A percentile compares a stretch with the other conserved stretches of the same genome.
These are phyloP conservation scores for Pisolithus albus DNA, from an alignment of 768 basidiomycete genomes.

Conservation along the genomic window DNA sequence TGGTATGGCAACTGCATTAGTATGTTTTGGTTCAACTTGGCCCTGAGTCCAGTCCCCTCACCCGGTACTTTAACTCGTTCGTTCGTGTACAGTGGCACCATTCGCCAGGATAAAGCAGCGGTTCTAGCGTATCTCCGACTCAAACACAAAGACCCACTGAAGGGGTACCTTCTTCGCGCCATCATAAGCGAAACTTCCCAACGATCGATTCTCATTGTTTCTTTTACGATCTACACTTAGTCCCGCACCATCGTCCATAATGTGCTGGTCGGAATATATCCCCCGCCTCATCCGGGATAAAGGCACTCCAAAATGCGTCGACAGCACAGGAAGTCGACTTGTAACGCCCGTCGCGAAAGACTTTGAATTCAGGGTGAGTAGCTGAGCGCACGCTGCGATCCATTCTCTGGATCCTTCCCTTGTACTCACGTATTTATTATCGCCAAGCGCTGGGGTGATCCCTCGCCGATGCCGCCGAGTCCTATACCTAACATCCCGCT, in stretches of 20 bases:
- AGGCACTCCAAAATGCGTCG: conserved; percentile 73
- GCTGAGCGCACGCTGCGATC: conserved; percentile 2
- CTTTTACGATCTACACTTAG: conserved; percentile 14
- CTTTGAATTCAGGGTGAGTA: conserved; percentile 47
- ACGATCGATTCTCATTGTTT: background rate
- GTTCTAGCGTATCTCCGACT: conserved; percentile 72
- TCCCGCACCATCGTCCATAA: conserved; percentile 67
- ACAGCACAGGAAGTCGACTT: conserved; percentile 79
- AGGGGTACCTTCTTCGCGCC: conserved; percentile 68
- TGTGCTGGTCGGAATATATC: conserved; percentile 71
- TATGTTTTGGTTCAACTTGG: conserved; percentile 25
- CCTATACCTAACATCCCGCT: conserved; percentile 29
- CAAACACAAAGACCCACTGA: conserved; percentile 71
- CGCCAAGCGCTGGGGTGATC: conserved; percentile 60
- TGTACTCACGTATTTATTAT: background rate
- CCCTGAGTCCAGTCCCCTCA: background rate
- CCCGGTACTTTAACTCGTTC: background rate
- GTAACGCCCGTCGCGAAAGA: conserved; percentile 53
- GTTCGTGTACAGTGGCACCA: conserved; percentile 51
- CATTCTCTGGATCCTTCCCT: background rate
- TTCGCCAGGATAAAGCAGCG: conserved; percentile 72
- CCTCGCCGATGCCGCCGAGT: conserved; percentile 54
- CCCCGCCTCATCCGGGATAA: conserved; percentile 66
- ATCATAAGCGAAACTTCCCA: conserved; percentile 45
- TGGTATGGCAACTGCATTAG: conserved; percentile 67